These are phyloP conservation scores for Sphaerulina populicola DNA, from an alignment of 2,329 filamentous ascomycete species.

Conservation along the genomic window DNA sequence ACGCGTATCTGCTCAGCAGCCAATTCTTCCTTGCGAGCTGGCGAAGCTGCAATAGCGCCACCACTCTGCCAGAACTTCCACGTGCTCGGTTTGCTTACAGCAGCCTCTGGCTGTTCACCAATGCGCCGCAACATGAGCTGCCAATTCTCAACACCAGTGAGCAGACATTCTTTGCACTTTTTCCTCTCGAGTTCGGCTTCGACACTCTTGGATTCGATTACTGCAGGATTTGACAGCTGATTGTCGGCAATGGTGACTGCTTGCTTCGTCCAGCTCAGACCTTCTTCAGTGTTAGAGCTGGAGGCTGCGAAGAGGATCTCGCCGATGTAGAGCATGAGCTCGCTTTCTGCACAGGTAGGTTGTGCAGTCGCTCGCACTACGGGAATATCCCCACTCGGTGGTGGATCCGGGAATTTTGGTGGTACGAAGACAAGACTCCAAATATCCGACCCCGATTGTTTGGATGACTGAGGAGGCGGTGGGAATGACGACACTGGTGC, in stretches of 20 bases:
- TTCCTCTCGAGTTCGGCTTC: conserved; percentile 22
- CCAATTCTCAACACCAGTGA: conserved; percentile 74
- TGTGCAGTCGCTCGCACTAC: conserved; percentile 53
- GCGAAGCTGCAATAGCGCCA: conserved; percentile 12
- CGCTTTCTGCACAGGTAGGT: conserved; percentile 70
- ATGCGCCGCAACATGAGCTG: conserved; percentile 60
- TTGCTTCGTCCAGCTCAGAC: conserved; percentile 81
- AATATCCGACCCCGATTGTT: conserved; percentile 20
- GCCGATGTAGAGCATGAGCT: conserved; percentile 79
- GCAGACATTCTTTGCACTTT: conserved; percentile 68
- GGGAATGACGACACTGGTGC: conserved; percentile 41
- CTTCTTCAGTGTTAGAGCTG: conserved; percentile 46
- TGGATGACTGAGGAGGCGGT: conserved; percentile 22
- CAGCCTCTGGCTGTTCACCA: conserved; percentile 16
- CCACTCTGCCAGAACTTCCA: conserved; percentile 22
- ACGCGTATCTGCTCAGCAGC: conserved; percentile 6
- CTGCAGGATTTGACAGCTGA: conserved; percentile 27
- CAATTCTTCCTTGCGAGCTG: background rate
- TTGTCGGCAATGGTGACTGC: conserved; percentile 71
- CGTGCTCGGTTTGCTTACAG: conserved; percentile 14
- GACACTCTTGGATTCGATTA: conserved; percentile 16
- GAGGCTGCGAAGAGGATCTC: conserved; percentile 75
- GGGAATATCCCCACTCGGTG: conserved; percentile 59
- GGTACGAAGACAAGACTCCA: conserved; percentile 31
- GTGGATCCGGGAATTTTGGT: conserved; percentile 57